Evolutionary conservation across 176 grass and related monocot genomes (phyloP).

Genomic region (Triticum urartu): DNA sequence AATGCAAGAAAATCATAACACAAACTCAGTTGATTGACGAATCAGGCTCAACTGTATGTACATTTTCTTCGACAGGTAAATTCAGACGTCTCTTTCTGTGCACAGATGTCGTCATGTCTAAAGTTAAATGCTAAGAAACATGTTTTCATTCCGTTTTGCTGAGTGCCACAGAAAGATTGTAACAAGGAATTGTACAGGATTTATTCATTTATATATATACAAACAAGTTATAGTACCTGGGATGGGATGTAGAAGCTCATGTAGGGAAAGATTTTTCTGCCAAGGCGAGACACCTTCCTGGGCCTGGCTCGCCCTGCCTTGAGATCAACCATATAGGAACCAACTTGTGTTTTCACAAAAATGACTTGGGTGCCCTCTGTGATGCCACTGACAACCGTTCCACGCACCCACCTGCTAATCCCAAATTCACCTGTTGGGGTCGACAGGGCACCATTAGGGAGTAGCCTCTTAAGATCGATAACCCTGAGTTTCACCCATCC

Average conservation of each 20-base stretch:
- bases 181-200: background rate
- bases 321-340: background rate
- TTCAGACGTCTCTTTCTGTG: no score
- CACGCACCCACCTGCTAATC: background rate
- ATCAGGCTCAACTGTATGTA: background rate
- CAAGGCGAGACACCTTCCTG: background rate
- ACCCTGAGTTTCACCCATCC: background rate
- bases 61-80: background rate
- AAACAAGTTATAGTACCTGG: background rate
- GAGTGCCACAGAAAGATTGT: background rate
- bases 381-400: background rate
- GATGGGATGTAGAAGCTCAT: background rate
- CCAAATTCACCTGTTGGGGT: background rate
- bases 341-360: background rate
- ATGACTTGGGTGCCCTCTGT: background rate
- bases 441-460: background rate
- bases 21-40: background rate
- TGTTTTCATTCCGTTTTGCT: no score
- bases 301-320: background rate
- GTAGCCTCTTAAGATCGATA: background rate
- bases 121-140: no score
- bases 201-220: background rate
- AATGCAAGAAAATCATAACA: background rate
- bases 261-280: background rate
- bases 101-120: no score